These are phyloP conservation scores for Cystobasidium pallidum DNA, from an alignment of 1,284 basidiomycete species.

Conservation along the genomic window DNA sequence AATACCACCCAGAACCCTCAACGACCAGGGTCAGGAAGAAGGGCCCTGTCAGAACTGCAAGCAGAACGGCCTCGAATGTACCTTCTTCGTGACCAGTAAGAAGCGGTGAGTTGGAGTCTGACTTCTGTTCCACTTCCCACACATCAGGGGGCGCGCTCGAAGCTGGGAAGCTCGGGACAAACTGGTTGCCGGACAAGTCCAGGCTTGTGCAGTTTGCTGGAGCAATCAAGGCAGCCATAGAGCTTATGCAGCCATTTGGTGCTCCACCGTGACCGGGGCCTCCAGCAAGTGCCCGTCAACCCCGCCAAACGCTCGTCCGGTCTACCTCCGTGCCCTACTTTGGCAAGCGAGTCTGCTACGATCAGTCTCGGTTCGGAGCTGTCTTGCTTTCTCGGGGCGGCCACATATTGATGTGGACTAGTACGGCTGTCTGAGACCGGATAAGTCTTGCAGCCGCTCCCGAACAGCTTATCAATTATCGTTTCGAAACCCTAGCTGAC, in stretches of 20 bases:
- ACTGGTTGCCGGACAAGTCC: background rate
- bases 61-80: constrained; percentile 64
- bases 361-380: constrained; percentile 10
- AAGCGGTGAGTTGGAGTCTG: constrained; percentile 60
- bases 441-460: background rate
- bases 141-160: background rate
- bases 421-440: too few species aligned
- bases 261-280: too few species aligned
- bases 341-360: background rate
- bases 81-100: constrained; percentile 76
- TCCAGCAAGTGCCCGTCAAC: too few species aligned
- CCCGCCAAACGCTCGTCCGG: constrained; percentile 6
- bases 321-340: background rate
- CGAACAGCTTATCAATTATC: background rate
- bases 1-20: constrained; percentile 55
- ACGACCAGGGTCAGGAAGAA: constrained; percentile 57
- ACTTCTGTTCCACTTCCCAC: too few species aligned
- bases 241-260: too few species aligned
- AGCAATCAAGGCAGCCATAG: too few species aligned
- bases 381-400: background rate
- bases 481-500: background rate
- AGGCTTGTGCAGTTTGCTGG: too few species aligned
- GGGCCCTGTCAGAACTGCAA: constrained; percentile 51
- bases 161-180: background rate
- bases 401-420: too few species aligned